Base-by-base conservation (phyloP, 148 eudicot genomes). In the Linanthus parryae region DNA sequence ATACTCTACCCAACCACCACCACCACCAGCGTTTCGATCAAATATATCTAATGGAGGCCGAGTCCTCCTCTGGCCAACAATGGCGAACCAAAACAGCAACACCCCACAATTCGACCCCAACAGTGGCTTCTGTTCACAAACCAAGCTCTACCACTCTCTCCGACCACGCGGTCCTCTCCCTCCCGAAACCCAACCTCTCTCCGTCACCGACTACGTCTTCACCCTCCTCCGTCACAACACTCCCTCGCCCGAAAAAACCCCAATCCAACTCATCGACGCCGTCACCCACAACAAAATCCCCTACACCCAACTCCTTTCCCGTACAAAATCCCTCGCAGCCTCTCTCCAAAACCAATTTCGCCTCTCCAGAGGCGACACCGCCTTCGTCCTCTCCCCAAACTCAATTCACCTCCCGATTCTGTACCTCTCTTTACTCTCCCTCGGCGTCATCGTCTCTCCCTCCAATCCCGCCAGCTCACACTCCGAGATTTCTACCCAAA, bases 81-180 rank as follows among this genome's bases (percentile, higher is more conserved):
- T 52, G 56, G 44, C 56, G 29, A 20, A 35, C 25, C 16, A 16
- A 1, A 35, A 34, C 20, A 11, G 29, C n/a, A 22, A 14, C 30
- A 7, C 58, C 26, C 33, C 40, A 9, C 48, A 48, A 8, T 42
- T 43, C 1, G 69, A 70, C 37, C 66, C 48, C 1, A 60, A 48
- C 10, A 41, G 34, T 15, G 76, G 71, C 3, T 71, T 42, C 64
- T 65, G 56, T 22, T 18, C 67, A 14, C 19, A 44, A 38, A 65
- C 76, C 63, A 21, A 21, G 29, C 61, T 19, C 15, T 66, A 42
- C 71, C 59, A 61, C 43, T 51, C 60, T 49, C 56, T 71, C 33
- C 48, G 60, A 40, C 63, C 59, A 8, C 15, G 57, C 11, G 20
- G 41, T 8, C 53, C 71, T 12, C 30, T 66, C 13, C 67, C 76